Conservation (phyloP, 2,329 filamentous ascomycete genomes). For the Neurospora crassa region DNA sequence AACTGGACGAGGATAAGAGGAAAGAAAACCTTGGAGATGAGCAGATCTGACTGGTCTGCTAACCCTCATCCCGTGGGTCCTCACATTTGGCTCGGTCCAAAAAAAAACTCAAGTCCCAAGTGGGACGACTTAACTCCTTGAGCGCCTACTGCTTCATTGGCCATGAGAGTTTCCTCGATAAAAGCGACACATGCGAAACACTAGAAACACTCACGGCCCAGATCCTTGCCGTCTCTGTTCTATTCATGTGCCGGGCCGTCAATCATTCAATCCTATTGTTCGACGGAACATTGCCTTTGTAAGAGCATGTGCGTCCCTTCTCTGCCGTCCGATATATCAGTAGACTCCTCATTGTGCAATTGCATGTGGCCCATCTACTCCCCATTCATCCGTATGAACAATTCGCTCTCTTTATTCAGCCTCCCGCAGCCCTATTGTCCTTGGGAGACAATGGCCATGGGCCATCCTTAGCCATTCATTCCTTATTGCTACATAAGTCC, state of each 20-base stretch:
- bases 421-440: background rate
- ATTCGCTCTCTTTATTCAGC: background rate
- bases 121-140: background rate
- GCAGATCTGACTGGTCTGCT: background rate
- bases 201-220: constrained; percentile 4
- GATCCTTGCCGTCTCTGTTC: constrained; percentile 10
- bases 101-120: background rate
- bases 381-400: background rate
- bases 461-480: constrained; percentile 1
- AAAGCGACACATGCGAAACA: constrained; percentile 18
- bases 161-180: constrained; percentile 13
- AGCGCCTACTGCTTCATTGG: constrained; percentile 22
- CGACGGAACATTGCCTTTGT: background rate
- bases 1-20: background rate
- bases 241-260: background rate
- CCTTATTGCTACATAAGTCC: background rate
- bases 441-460: background rate
- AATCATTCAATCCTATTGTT: background rate
- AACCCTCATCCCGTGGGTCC: background rate
- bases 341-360: background rate
- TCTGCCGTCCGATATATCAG: constrained; percentile 1
- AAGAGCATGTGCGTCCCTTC: background rate
- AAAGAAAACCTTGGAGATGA: background rate
- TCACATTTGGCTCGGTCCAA: background rate
- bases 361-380: background rate